phyloP scores from a whole-genome alignment of 2,329 filamentous ascomycete species.

The Botrytis fabae region DNA sequence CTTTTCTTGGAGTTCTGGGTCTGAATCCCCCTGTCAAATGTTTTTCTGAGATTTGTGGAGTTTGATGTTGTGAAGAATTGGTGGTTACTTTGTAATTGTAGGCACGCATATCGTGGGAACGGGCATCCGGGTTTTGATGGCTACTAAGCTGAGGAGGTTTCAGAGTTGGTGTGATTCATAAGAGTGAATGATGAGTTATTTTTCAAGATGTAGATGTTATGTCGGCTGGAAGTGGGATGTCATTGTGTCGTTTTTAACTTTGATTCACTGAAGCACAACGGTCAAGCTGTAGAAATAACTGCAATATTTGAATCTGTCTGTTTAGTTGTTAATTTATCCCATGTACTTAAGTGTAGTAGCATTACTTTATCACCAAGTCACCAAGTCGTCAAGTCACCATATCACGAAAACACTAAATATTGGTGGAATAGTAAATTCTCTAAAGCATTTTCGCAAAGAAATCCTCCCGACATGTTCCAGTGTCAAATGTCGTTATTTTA shows the following conservation, averaged over 20 bases:
- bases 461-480: neutral
- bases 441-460: neutral
- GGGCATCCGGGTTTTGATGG: rapidly evolving
- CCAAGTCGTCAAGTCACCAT: neutral
- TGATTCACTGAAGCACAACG: rapidly evolving
- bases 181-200: neutral
- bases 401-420: neutral
- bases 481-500: neutral
- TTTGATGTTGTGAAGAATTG: rapidly evolving
- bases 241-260: neutral
- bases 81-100: neutral
- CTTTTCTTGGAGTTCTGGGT: neutral
- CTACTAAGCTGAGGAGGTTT: rapidly evolving
- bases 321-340: neutral
- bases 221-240: neutral
- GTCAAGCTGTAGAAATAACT: rapidly evolving
- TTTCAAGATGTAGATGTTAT: neutral
- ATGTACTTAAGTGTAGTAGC: neutral
- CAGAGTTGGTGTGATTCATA: rapidly evolving
- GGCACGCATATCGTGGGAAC: neutral
- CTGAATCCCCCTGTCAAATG: no score
- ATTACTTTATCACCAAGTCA: neutral
- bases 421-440: neutral
- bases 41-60: neutral
- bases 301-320: neutral